Evolutionary conservation across 2,329 filamentous ascomycete genomes (phyloP).

Genomic region (Neocatenulostroma microsporum): DNA sequence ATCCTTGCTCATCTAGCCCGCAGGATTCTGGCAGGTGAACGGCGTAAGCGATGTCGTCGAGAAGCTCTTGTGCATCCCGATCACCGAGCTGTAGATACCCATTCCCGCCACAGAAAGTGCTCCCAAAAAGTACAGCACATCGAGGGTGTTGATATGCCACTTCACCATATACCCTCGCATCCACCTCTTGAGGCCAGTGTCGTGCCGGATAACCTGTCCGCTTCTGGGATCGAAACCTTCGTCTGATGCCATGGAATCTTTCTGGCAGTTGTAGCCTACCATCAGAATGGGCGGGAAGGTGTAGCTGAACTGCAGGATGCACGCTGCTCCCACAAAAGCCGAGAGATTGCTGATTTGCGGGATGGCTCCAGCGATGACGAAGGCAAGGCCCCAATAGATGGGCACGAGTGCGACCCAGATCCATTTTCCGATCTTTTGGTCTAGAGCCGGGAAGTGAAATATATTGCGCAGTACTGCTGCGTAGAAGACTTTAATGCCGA

Average conservation of each 20-base stretch:
- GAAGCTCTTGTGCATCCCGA: conserved; percentile 26
- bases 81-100: conserved; percentile 34
- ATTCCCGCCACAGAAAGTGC: conserved; percentile 32
- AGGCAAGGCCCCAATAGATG: conserved; percentile 51
- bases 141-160: conserved; percentile 29
- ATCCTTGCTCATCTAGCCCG: no score
- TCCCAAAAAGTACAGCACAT: conserved; percentile 34
- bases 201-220: conserved; percentile 30
- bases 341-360: conserved; percentile 34
- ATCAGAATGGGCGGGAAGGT: conserved; percentile 49
- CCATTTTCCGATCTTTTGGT: conserved; percentile 42
- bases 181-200: conserved; percentile 35
- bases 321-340: conserved; percentile 46
- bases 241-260: conserved; percentile 37
- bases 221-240: conserved; percentile 40
- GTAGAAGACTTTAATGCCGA: conserved; percentile 45
- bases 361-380: conserved; percentile 47
- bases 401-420: conserved; percentile 46
- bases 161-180: conserved; percentile 33
- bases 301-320: conserved; percentile 53
- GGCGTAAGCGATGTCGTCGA: conserved; percentile 11
- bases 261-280: conserved; percentile 40
- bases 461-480: conserved; percentile 44
- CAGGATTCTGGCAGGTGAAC: conserved; percentile 16
- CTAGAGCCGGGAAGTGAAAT: conserved; percentile 43